Conservation (phyloP, 345 rosid genomes). For the Euphorbia peplus region DNA sequence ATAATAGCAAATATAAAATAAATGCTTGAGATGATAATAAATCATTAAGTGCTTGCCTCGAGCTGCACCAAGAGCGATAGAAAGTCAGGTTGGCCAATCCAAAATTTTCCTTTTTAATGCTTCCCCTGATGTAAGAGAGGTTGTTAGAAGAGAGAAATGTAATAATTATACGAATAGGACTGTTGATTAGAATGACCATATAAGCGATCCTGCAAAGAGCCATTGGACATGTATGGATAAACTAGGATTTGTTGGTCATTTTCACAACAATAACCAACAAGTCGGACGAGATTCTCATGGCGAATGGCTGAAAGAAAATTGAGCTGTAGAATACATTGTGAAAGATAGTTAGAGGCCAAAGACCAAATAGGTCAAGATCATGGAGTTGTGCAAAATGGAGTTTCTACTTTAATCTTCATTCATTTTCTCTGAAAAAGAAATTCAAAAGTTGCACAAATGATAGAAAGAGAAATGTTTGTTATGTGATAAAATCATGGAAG, state of each 20-base stretch:
- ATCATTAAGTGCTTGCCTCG: constrained; percentile 39
- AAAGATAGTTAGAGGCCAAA: constrained; percentile 5
- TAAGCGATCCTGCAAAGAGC: constrained; percentile 69
- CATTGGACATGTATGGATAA: constrained; percentile 72
- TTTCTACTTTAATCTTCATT: not conserved
- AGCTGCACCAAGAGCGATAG: constrained; percentile 67
- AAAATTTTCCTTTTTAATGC: constrained; percentile 58
- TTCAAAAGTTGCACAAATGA: not conserved
- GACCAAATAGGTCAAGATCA: not conserved
- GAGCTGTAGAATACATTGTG: constrained; percentile 36
- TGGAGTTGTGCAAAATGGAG: not conserved
- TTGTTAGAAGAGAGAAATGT: constrained; percentile 13
- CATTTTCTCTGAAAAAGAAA: not conserved
- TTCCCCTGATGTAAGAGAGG: constrained; percentile 42
- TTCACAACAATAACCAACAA: constrained; percentile 62
- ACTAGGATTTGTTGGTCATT: constrained; percentile 69
- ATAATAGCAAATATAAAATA: not conserved
- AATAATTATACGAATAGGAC: not conserved
- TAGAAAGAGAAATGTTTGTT: not conserved
- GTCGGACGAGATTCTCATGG: constrained; percentile 65
- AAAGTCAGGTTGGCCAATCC: constrained; percentile 73
- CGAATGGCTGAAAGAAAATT: constrained; percentile 60
- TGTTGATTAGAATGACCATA: constrained; percentile 39
- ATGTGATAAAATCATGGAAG: not conserved
- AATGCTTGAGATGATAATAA: not conserved